Evolutionary conservation across 1,139 yeast genomes (phyloP), one percentile per base, ranked within the genome.

Genomic region (Yamadazyma pseudoaaseri): DNA sequence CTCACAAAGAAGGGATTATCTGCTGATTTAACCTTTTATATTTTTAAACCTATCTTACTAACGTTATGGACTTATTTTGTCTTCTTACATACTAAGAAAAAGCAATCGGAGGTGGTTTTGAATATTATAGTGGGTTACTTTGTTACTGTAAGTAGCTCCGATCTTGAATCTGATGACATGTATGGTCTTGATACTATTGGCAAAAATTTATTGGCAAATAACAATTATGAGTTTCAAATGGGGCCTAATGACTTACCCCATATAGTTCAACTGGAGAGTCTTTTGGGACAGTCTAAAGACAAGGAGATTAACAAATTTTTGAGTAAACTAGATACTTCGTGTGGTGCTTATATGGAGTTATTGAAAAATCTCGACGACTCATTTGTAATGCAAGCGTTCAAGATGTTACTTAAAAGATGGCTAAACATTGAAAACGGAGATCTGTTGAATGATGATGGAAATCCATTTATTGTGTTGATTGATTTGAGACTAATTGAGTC

Each of bases 401-500:
- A 79, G 4, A 44, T 43, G 0, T 58, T 81, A 1, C 60, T 90
- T 39, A 70, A 70, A 39, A 63, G 79, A 44, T 86, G 95, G 90
- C 60, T 83, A 16, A 53, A 58, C 11, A 11, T 32, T 3, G 33
- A 21, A 10, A 22, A 11, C 9, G 9, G 35, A 3, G 54, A 50
- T 3, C 33, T 35, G 12, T 31, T 20, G 9, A 6, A 10, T 5
- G 34, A 34, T 1, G 68, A 58, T 10, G 60, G 62, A 5, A 70
- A 74, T 41, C 85, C 89, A 5, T 71, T 81, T 37, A 48, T 70
- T 12, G 68, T 76, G 27, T 60, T 87, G 30, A 62, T 79, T 5
- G 82, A 84, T 50, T 64, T 86, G 39, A 75, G 83, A 39, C 52
- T 86, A 12, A 58, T 89, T 31, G 92, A 87, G 48, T 60, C 63